Evolutionary conservation across 2,329 filamentous ascomycete genomes (phyloP).

Genomic region (Fusarium tanahbumbuense): DNA sequence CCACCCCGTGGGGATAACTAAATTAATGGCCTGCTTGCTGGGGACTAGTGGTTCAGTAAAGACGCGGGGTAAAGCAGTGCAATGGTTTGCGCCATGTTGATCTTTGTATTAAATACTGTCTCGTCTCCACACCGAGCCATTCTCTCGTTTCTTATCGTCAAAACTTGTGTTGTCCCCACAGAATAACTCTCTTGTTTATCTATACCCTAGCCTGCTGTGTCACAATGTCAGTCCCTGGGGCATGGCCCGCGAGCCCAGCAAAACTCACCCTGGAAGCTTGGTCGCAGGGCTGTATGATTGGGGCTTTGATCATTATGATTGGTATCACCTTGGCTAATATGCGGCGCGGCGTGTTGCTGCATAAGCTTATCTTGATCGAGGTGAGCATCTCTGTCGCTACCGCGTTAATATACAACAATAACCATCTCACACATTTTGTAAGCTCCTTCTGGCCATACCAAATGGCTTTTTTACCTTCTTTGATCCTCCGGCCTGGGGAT

Average conservation of each 20-base stretch:
- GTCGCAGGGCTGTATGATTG: constrained; percentile 62
- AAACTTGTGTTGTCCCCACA: too few species aligned
- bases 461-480: constrained; percentile 71
- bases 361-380: constrained; percentile 63
- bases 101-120: too few species aligned
- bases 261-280: constrained; percentile 57
- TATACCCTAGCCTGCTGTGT: too few species aligned
- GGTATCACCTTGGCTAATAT: constrained; percentile 62
- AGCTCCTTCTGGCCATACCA: constrained; percentile 65
- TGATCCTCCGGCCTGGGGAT: constrained; percentile 64
- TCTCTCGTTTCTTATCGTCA: too few species aligned
- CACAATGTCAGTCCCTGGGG: constrained; percentile 3
- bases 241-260: constrained; percentile 19
- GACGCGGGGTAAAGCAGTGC: too few species aligned
- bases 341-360: constrained; percentile 58
- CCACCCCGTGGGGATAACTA: too few species aligned
- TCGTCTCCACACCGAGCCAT: too few species aligned
- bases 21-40: too few species aligned
- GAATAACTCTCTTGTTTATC: too few species aligned
- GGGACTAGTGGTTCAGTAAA: too few species aligned
- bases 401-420: too few species aligned
- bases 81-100: too few species aligned
- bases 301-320: constrained; percentile 60
- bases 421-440: constrained; percentile 38
- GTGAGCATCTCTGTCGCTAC: constrained; percentile 41